Base-by-base conservation (phyloP, 1,139 yeast species). In the Pichia terricola region DNA sequence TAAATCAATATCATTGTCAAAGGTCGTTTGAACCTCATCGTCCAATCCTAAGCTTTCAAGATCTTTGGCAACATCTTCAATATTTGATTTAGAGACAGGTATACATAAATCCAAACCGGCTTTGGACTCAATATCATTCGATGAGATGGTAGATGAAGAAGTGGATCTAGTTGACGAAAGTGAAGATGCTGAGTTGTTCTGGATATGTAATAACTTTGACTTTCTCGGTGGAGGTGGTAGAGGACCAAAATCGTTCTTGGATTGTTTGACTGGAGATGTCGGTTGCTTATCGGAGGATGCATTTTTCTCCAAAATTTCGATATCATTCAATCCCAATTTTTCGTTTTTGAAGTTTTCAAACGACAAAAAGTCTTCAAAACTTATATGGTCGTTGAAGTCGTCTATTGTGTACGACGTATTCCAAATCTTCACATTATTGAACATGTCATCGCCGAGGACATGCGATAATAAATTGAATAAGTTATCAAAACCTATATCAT, bases 401-500 rank as follows among this genome's bases (percentile, higher is more conserved):
- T 52, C 53, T 25, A 58, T 28, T 4, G 50, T 38, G n/a, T 42
- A 39, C 1, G 42, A 16, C 2, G 53, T 49, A 4, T 42, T 43
- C 6, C 54, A 43, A 8, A 59, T 45, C 4, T 38, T 43, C 2
- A 60, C 37, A 6, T 42, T 30, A 38, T 51, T 47, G 42, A 50
- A 60, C 31, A 53, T 45, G 8, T 46, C 47, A 10, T 30, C 10
- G 7, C 10, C 10, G 47, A 60, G 38, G 2, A 55, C 30, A 2
- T 56, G 41, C 26, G 50, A 47, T 3, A 59, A 39, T 26, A 60
- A 55, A 42, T 58, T 59, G 44, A 60, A 60, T 38, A 60, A 38
- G 8, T 52, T 45, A 42, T 60, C 64, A 51, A 61, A 61, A 2
- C 54, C 58, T 28, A 47, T 38, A 41, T 56, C 61, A 36, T 53